Evolutionary conservation across 441 rosid genomes (phyloP).

Genomic region (Breynia disticha): DNA sequence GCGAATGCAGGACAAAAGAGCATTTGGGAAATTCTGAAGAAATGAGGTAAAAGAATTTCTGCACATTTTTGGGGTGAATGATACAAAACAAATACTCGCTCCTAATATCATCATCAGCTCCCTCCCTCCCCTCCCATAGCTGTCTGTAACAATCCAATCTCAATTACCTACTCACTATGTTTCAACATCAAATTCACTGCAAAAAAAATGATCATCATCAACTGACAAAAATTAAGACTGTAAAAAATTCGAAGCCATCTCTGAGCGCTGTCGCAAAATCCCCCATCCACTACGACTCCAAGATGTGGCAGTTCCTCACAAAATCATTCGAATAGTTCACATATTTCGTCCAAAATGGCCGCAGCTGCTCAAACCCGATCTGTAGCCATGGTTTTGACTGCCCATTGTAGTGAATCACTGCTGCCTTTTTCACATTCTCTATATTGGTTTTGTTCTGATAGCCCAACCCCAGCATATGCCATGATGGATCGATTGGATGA

Average conservation of each 20-base stretch:
- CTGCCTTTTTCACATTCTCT: conserved; percentile 66
- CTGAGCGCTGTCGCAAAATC: conserved; percentile 26
- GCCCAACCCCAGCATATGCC: conserved; percentile 99
- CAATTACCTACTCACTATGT: conserved; percentile 38
- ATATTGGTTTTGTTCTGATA: conserved; percentile 68
- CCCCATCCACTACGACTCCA: conserved; percentile 48
- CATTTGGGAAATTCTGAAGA: not conserved
- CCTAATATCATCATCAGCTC: conserved; percentile 29
- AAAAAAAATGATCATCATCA: conserved; percentile 16
- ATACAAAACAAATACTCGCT: conserved; percentile 34
- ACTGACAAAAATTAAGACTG: conserved; percentile 21
- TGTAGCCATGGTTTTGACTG: conserved; percentile 97
- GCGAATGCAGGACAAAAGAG: not conserved
- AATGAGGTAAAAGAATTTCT: conserved; percentile 23
- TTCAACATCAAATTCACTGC: conserved; percentile 21
- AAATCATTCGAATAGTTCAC: conserved; percentile 93
- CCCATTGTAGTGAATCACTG: conserved; percentile 95
- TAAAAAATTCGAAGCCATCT: conserved; percentile 14
- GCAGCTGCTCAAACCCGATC: conserved; percentile 92
- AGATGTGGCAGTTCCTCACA: conserved; percentile 78
- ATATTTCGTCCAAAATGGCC: conserved; percentile 94
- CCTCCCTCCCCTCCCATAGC: conserved; percentile 29
- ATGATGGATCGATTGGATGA: conserved; percentile 74
- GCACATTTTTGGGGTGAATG: conserved; percentile 39
- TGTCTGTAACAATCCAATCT: conserved; percentile 42